Evolutionary conservation across 176 grass and related monocot genomes (phyloP).

Genomic region (Oryza australiensis): DNA sequence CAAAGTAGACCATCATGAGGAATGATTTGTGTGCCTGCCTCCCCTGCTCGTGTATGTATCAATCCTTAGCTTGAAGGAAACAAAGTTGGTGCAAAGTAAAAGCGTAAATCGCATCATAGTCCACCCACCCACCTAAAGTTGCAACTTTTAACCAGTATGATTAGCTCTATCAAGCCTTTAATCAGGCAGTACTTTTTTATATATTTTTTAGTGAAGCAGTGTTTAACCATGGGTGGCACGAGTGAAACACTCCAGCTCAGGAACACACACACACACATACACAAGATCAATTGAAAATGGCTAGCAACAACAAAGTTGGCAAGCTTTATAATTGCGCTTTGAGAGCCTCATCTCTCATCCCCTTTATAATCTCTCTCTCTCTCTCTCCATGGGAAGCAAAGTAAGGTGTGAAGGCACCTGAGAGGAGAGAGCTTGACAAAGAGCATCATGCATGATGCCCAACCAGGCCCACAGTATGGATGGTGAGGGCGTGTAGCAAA

Average conservation of each 20-base stretch:
- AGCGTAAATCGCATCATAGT: constrained; percentile 53
- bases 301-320: constrained; percentile 39
- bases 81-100: constrained; percentile 69
- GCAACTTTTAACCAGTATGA: constrained; percentile 58
- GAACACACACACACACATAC: not conserved
- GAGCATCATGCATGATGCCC: constrained; percentile 36
- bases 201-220: not conserved
- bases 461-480: constrained; percentile 35
- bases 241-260: constrained; percentile 42
- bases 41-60: constrained; percentile 24
- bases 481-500: constrained; percentile 38
- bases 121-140: constrained; percentile 45
- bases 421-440: constrained; percentile 38
- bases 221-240: constrained; percentile 47
- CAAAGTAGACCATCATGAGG: constrained; percentile 51
- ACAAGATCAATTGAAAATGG: constrained; percentile 32
- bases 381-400: not conserved
- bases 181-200: constrained; percentile 16
- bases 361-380: not conserved
- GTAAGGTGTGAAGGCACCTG: constrained; percentile 48
- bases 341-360: constrained; percentile 38
- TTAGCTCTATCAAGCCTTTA: constrained; percentile 60
- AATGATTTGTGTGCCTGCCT: constrained; percentile 38
- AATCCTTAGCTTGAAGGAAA: constrained; percentile 69
- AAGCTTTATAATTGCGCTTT: constrained; percentile 52